phyloP scores from a whole-genome alignment of 2,329 filamentous ascomycete genomes.

The Neonectria punicea region DNA sequence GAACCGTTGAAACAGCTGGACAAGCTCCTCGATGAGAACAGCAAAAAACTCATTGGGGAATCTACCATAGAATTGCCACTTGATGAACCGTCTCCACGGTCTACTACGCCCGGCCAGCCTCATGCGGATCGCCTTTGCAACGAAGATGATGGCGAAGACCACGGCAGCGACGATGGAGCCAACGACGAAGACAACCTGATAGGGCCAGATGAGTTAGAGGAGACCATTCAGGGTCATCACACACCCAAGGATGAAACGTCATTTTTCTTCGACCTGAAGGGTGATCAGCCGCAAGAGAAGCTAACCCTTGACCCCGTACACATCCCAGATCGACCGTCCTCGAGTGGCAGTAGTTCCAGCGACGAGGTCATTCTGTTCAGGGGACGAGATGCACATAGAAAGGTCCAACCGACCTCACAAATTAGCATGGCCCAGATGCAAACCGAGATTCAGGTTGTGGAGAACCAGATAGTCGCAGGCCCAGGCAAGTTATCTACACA shows the following conservation, averaged over 20 bases:
- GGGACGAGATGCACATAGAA: constrained; percentile 57
- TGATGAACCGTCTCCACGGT: not conserved
- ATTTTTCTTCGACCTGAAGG: constrained; percentile 54
- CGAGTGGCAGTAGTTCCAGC: constrained; percentile 60
- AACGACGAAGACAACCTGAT: constrained; percentile 19
- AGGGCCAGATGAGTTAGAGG: constrained; percentile 37
- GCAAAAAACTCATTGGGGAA: not conserved
- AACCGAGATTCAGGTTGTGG: constrained; percentile 42
- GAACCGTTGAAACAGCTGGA: constrained; percentile 60
- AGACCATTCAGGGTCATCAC: constrained; percentile 23
- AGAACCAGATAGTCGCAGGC: constrained; percentile 31
- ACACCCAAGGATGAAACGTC: constrained; percentile 19
- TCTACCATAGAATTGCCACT: not conserved
- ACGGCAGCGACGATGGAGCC: not conserved
- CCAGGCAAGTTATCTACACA: constrained; percentile 3
- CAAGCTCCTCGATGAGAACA: constrained; percentile 32
- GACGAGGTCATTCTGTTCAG: constrained; percentile 76
- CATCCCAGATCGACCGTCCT: constrained; percentile 34
- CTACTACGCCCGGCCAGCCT: not conserved
- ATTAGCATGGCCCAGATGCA: constrained; percentile 43
- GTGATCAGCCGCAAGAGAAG: constrained; percentile 34
- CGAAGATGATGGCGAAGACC: not conserved
- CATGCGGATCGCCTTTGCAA: not conserved
- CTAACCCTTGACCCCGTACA: constrained; percentile 1
- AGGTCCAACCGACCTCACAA: constrained; percentile 24